These are phyloP conservation scores for Dryas alaskensis DNA, from an alignment of 306 rosid genomes.

Conservation along the genomic window DNA sequence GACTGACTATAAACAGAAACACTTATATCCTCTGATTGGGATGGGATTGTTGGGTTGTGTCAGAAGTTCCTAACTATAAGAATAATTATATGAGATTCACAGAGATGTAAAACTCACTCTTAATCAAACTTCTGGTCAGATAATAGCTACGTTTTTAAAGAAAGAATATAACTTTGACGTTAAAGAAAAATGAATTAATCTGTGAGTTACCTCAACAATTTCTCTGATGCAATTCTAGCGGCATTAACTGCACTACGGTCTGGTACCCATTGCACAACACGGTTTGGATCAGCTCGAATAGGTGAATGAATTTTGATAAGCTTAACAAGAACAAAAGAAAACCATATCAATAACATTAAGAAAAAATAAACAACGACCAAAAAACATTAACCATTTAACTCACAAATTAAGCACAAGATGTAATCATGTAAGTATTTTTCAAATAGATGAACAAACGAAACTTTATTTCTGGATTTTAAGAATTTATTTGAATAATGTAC, in stretches of 20 bases:
- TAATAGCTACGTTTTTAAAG: background rate
- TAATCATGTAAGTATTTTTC: slow-evolving; percentile 11
- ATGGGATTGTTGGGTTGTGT: background rate
- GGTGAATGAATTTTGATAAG: slow-evolving; percentile 97
- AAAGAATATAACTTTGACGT: background rate
- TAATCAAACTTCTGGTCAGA: background rate
- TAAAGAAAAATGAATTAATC: background rate
- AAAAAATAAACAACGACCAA: slow-evolving; percentile 3
- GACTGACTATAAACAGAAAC: background rate
- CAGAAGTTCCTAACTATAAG: background rate
- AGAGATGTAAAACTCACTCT: background rate
- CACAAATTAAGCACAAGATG: slow-evolving; percentile 1
- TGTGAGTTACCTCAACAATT: slow-evolving; percentile 54
- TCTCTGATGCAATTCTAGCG: slow-evolving; percentile 85
- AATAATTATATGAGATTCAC: background rate
- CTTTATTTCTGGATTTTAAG: background rate
- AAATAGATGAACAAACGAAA: background rate
- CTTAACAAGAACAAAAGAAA: slow-evolving; percentile 41
- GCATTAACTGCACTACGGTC: slow-evolving; percentile 48
- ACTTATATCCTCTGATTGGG: background rate
- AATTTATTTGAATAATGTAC: background rate
- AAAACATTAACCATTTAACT: slow-evolving; percentile 9
- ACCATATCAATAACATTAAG: slow-evolving; percentile 15
- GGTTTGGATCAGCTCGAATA: slow-evolving; percentile 85
- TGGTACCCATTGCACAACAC: slow-evolving; percentile 80